A percentile compares a stretch with the other conserved stretches of the same genome.
Conservation (phyloP, 1,139 yeast genomes). For the Kodamaea alishanica region DNA sequence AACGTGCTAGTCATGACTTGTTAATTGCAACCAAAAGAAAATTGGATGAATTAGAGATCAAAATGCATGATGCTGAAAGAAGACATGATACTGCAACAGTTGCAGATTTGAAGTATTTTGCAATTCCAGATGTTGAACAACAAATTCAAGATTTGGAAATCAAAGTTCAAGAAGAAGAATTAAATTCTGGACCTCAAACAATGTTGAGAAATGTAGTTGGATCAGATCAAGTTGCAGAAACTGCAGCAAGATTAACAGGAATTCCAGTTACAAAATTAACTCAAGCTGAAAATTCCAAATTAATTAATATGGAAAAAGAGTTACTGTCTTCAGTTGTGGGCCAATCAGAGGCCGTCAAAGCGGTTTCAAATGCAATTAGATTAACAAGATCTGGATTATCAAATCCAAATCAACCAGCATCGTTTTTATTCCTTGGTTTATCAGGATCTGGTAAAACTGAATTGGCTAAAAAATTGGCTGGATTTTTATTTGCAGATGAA, state of each 20-base stretch:
- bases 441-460: slow-evolving; percentile 99
- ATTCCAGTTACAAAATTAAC: slow-evolving; percentile 97
- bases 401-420: slow-evolving; percentile 94
- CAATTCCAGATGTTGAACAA: slow-evolving; percentile 85
- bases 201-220: slow-evolving; percentile 88
- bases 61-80: slow-evolving; percentile 96
- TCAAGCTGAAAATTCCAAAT: slow-evolving; percentile 90
- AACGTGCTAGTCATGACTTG: slow-evolving; percentile 88
- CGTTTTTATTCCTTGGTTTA: slow-evolving; percentile 89
- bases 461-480: slow-evolving; percentile 93
- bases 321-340: slow-evolving; percentile 86
- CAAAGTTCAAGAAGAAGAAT: slow-evolving; percentile 68
- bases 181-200: slow-evolving; percentile 52
- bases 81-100: slow-evolving; percentile 92
- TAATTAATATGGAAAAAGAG: slow-evolving; percentile 90
- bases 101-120: slow-evolving; percentile 94
- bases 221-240: slow-evolving; percentile 90
- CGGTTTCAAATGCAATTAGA: slow-evolving; percentile 92
- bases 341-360: slow-evolving; percentile 92
- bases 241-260: slow-evolving; percentile 96
- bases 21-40: slow-evolving; percentile 84
- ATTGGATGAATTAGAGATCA: slow-evolving; percentile 85
- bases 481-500: slow-evolving; percentile 92
- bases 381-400: slow-evolving; percentile 93
- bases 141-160: slow-evolving; percentile 73